Percentiles rank a stretch among this genome's conserved stretches.
These are phyloP conservation scores for Parietichytrium sp. DNA, from an alignment of 108 stramenopile genomes.

Conservation along the genomic window DNA sequence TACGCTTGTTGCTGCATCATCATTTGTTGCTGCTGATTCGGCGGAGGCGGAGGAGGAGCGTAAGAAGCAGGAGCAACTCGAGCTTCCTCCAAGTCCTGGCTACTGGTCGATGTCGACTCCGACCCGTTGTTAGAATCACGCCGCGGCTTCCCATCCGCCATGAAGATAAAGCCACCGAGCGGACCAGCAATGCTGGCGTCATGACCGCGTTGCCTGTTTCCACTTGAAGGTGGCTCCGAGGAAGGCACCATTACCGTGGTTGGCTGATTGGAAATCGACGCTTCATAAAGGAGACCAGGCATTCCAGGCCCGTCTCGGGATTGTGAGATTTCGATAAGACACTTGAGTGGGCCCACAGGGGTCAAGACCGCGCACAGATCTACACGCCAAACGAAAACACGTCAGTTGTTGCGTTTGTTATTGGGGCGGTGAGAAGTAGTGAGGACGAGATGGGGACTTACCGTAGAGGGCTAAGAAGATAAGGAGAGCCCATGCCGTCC, in stretches of 20 bases:
- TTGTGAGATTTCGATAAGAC: conserved; percentile 79
- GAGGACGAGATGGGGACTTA: too few relatives aligned
- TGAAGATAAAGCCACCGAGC: neutral
- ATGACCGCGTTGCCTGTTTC: neutral
- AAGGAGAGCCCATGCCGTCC: conserved; percentile 91
- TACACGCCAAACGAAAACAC: too few relatives aligned
- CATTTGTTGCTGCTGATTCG: conserved; percentile 52
- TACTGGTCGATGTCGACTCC: too few relatives aligned
- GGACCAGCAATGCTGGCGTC: neutral
- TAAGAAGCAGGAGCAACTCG: too few relatives aligned
- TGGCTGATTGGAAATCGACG: conserved; percentile 57
- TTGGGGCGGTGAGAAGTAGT: too few relatives aligned
- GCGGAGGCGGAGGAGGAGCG: too few relatives aligned
- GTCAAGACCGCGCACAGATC: conserved; percentile 83
- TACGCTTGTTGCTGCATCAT: conserved; percentile 59
- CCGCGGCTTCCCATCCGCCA: neutral
- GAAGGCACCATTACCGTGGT: too few relatives aligned
- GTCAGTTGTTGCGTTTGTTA: too few relatives aligned
- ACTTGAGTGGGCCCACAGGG: conserved; percentile 89
- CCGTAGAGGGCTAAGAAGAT: conserved; percentile 90
- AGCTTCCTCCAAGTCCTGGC: too few relatives aligned
- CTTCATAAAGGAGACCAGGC: conserved; percentile 96
- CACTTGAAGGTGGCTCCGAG: neutral
- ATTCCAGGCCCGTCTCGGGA: conserved; percentile 77
- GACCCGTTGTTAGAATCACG: neutral